These are phyloP conservation scores for Diaporthe sp. DNA, from an alignment of 2,329 filamentous ascomycete genomes.

Conservation along the genomic window DNA sequence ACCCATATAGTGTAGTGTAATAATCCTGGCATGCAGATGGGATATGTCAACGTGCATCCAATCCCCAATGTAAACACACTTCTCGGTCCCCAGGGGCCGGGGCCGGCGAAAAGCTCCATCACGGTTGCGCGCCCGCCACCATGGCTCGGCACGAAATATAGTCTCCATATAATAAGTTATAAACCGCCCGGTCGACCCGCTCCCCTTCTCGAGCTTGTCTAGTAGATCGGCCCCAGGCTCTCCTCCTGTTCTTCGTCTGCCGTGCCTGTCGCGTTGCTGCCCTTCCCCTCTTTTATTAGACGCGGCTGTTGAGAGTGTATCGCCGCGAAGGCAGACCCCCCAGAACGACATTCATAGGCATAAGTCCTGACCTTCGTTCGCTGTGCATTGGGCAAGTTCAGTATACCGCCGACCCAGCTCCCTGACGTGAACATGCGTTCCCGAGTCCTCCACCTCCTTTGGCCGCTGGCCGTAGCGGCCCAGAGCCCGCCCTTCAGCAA, in stretches of 20 bases:
- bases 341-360: neutral
- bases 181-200: conserved; percentile 13
- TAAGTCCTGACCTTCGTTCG: too few relatives aligned
- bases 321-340: neutral
- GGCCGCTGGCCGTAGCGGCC: neutral
- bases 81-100: conserved; percentile 17
- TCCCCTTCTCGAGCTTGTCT: conserved; percentile 16
- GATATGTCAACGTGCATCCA: conserved; percentile 21
- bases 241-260: conserved; percentile 13
- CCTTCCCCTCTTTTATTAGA: conserved; percentile 13
- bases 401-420: neutral
- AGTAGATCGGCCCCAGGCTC: conserved; percentile 16
- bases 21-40: conserved; percentile 9
- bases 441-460: conserved; percentile 16
- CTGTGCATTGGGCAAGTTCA: neutral
- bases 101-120: conserved; percentile 13
- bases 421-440: neutral
- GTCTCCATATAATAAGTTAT: conserved; percentile 10
- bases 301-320: neutral
- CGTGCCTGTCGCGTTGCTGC: conserved; percentile 4
- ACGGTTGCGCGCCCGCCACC: conserved; percentile 11
- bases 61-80: conserved; percentile 26
- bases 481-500: neutral
- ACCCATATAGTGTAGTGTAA: neutral
- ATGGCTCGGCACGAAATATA: conserved; percentile 25